These are phyloP conservation scores for Fagopyrum tataricum DNA, from an alignment of 148 eudicot species.

Conservation along the genomic window DNA sequence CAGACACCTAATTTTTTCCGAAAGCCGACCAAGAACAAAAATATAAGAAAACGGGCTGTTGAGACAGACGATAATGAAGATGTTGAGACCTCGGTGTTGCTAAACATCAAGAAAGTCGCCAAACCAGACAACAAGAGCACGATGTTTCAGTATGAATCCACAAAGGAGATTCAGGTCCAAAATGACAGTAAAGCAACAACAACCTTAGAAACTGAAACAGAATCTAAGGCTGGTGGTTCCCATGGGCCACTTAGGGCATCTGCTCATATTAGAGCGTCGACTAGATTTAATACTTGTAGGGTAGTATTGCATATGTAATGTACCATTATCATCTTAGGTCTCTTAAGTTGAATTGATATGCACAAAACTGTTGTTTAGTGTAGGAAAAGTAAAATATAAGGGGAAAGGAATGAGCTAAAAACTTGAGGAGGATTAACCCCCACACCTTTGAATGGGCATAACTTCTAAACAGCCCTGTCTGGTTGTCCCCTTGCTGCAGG, in stretches of 20 bases:
- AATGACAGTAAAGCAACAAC: conserved; percentile 20
- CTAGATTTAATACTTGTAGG: conserved; percentile 1
- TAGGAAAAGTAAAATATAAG: no score
- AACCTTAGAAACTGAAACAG: conserved; percentile 72
- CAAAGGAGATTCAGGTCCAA: conserved; percentile 68
- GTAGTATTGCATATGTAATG: no score
- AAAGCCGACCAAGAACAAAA: conserved; percentile 68
- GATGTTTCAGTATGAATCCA: conserved; percentile 68
- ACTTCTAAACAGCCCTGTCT: no score
- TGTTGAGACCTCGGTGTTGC: conserved; percentile 29
- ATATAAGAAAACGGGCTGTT: conserved; percentile 55
- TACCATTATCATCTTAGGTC: no score
- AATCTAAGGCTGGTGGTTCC: no score
- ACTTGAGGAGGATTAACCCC: no score
- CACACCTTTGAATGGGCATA: no score
- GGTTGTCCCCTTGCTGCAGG: no score
- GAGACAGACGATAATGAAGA: conserved; percentile 38
- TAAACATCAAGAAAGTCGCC: conserved; percentile 34
- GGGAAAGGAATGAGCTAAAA: no score
- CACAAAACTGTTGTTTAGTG: no score
- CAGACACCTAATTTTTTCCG: conserved; percentile 54
- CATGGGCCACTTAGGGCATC: conserved; percentile 5
- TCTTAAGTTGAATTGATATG: no score
- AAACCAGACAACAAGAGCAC: conserved; percentile 41
- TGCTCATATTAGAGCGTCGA: not conserved